Percentiles rank a stretch among this genome's conserved stretches.
These are phyloP conservation scores for Penicillium hesseltinei DNA, from an alignment of 2,329 filamentous ascomycete species.

Conservation along the genomic window DNA sequence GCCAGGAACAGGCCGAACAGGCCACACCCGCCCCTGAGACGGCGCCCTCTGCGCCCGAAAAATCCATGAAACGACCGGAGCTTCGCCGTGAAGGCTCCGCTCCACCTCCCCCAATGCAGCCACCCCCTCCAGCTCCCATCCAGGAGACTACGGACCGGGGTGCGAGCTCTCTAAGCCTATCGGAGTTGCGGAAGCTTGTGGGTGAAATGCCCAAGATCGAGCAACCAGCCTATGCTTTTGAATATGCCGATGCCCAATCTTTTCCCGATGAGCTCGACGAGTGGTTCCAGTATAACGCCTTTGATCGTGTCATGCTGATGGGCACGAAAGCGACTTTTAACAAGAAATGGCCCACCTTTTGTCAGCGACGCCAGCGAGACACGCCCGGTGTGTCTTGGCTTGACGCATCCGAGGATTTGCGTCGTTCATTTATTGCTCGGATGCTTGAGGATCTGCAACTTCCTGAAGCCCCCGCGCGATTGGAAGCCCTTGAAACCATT, in stretches of 20 bases:
- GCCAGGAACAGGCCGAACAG: conserved; percentile 36
- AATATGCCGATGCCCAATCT: conserved; percentile 68
- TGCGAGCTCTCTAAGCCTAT: conserved; percentile 70
- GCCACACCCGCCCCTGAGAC: conserved; percentile 10
- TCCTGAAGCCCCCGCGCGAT: conserved; percentile 40
- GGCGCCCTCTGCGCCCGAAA: conserved; percentile 16
- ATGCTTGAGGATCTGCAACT: conserved; percentile 40
- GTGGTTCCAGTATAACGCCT: conserved; percentile 92
- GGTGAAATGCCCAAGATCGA: conserved; percentile 70
- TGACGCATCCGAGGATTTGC: conserved; percentile 56
- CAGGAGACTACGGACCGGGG: conserved; percentile 41
- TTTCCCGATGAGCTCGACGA: conserved; percentile 91
- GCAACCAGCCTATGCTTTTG: conserved; percentile 78
- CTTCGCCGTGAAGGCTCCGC: conserved; percentile 38
- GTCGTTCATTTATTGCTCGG: conserved; percentile 41
- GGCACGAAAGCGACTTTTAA: conserved; percentile 75
- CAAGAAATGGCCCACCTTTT: conserved; percentile 66
- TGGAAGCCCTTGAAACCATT: conserved; percentile 47
- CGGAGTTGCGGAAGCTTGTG: conserved; percentile 70
- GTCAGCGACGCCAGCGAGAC: conserved; percentile 32
- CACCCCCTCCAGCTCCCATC: conserved; percentile 47
- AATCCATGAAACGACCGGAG: conserved; percentile 32
- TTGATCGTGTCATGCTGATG: conserved; percentile 76
- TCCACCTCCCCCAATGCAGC: conserved; percentile 45
- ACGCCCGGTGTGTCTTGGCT: conserved; percentile 61